Evolutionary conservation across 768 basidiomycete genomes (phyloP), one percentile per base, ranked within the genome.

Genomic region (Pulveroboletus sp.): DNA sequence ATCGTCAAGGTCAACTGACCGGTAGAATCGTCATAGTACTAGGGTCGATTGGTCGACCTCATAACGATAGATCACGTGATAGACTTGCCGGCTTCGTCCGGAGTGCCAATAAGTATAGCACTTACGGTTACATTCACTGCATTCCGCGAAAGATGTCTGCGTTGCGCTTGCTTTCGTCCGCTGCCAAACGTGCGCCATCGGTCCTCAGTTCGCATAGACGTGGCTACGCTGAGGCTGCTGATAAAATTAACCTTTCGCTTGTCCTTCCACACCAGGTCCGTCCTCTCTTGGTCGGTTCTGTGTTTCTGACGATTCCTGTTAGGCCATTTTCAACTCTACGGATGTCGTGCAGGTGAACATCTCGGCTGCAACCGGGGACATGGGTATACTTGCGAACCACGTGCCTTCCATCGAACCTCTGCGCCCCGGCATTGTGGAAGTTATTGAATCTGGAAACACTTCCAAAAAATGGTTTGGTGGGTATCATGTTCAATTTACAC

Each of bases 311-410:
- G 39, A 36, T 50, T 35, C 19, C 39, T 31, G 54, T 43, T 63
- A 99, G 95, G 76, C 93, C 47, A 83, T 99, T 69, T 97, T 84
- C 81, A 82, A 80, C 52, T 93, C 93, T 20, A 70, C 82, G 60
- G 94, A 94, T 69, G 95, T 97, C 50, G 82, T 89, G 19, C 95
- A 98, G 71, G 95, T 99, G 59, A 97, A 97, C 75, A 75, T 97
- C 61, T 75, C 93, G 30, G 96, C 93, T 34, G 90, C 85, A 47
- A 85, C 91, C 4, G 96, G 96, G 63, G 94, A 97, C 72, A 97
- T 98, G 93, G 96, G 96, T 77, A 90, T 99, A 62, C 85, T 99
- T 53, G 92, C 95, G 61, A 96, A 95, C 79, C 96, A 99, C 73
- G 93, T 97, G 47, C 87, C 96, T 26, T 89, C 93, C n/a, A 88